Base-by-base conservation (phyloP, 1,139 yeast species). In the Hyphopichia buzzinii region DNA sequence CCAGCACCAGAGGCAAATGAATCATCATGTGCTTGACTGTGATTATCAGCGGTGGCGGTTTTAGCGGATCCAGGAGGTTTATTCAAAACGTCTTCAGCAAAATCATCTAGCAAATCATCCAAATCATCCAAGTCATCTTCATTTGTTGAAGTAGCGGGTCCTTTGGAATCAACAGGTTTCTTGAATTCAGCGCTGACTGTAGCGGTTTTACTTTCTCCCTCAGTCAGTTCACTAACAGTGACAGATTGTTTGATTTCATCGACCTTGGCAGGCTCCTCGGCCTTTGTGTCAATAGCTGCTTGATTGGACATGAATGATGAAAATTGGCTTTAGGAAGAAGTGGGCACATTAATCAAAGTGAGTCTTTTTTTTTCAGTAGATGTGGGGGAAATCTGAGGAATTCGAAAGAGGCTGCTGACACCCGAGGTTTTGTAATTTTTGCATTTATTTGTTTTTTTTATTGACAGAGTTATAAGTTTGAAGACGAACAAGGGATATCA, bases 31-130 rank as follows among this genome's bases (percentile, higher is more conserved):
- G 50, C 41, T 42, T 48, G 34, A 21, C 35, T n/a, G 30, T 29
- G 21, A 24, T 23, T 30, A n/a, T 30, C 33, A 4, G 33, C 29
- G 28, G 41, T 21, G 17, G 34, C 42, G 16, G 38, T 39, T 4
- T 46, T 39, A 12, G 57, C 57, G 1, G 70, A 56, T 8, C 82
- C 84, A 0, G 84, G 83, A 2, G 88, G 83, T 48, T 78, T 71
- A 46, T 74, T 74, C 43, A 84, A 67, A 2, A 84, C 78, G 47
- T 84, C 89, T 40, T 84, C 87, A 30, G 88, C 90, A 57, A 83
- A 83, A 40, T 84, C 89, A 49, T 83, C 89, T 35, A 84, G 64
- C 41, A 81, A 69, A 48, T 82, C 90, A 47, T 84, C 94, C 47
- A 84, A 68, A 47, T 84, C 94, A 51, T 84, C 89, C 41, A 81